phyloP scores from a whole-genome alignment of 331 rosid species.

The Telfairia occidentalis region DNA sequence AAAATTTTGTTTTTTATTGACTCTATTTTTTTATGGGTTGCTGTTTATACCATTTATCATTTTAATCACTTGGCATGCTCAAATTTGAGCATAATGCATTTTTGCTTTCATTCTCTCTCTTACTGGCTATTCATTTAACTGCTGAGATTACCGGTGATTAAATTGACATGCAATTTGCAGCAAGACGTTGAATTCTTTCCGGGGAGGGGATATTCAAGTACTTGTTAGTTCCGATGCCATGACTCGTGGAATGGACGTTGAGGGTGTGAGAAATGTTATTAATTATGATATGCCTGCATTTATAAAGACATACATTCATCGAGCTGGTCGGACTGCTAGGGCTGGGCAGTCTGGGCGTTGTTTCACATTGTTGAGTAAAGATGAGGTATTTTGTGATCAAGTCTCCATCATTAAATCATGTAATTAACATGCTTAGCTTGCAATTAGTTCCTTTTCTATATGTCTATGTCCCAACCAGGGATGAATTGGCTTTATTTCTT shows the following conservation, averaged over 20 bases:
- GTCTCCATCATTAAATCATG: background rate
- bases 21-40: background rate
- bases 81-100: background rate
- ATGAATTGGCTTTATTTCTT: background rate
- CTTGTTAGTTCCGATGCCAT: conserved; percentile 91
- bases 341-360: conserved; percentile 84
- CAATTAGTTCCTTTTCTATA: background rate
- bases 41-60: background rate
- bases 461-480: background rate
- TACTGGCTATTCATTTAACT: background rate
- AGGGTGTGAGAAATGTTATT: conserved; percentile 72
- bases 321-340: conserved; percentile 95
- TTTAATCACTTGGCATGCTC: background rate
- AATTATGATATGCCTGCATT: conserved; percentile 74
- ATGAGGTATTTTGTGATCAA: conserved; percentile 41
- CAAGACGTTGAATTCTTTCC: conserved; percentile 62
- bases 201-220: conserved; percentile 71
- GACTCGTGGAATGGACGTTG: conserved; percentile 97
- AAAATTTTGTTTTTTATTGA: background rate
- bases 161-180: conserved; percentile 26
- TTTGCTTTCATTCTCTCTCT: conserved; percentile 4
- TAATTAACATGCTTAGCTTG: background rate
- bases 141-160: background rate
- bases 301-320: conserved; percentile 77
- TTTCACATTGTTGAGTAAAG: conserved; percentile 60